phyloP scores from a whole-genome alignment of 352 stramenopile genomes.

The Aphanomyces astaci region DNA sequence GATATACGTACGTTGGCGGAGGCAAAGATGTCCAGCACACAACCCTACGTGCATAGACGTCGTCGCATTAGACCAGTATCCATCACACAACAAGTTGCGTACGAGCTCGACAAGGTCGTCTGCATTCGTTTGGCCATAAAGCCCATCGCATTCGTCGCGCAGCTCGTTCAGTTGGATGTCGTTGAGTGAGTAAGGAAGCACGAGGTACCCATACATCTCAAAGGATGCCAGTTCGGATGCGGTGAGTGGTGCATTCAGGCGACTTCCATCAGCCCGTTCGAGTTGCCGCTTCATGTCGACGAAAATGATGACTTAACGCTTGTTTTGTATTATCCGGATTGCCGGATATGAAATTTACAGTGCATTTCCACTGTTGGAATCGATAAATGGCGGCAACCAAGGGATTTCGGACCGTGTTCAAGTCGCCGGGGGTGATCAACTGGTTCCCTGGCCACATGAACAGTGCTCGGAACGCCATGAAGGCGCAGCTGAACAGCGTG shows the following conservation, averaged over 20 bases:
- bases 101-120: conserved; percentile 15
- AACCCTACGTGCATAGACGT: neutral
- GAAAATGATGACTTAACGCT: neutral
- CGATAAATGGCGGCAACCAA: neutral
- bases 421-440: conserved; percentile 40
- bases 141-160: conserved; percentile 1
- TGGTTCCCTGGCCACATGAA: conserved; percentile 87
- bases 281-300: neutral
- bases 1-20: neutral
- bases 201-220: neutral
- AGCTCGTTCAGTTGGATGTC: neutral
- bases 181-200: neutral
- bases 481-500: conserved; percentile 68
- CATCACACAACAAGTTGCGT: neutral
- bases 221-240: neutral
- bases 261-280: neutral
- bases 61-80: neutral
- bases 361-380: neutral
- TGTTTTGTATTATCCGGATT: neutral
- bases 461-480: conserved; percentile 65
- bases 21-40: conserved; percentile 14
- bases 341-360: neutral
- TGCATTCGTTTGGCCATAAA: neutral
- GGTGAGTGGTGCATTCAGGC: neutral
- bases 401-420: conserved; percentile 17